Base-by-base conservation (phyloP, 345 rosid species). In the Moricandia arvensis region DNA sequence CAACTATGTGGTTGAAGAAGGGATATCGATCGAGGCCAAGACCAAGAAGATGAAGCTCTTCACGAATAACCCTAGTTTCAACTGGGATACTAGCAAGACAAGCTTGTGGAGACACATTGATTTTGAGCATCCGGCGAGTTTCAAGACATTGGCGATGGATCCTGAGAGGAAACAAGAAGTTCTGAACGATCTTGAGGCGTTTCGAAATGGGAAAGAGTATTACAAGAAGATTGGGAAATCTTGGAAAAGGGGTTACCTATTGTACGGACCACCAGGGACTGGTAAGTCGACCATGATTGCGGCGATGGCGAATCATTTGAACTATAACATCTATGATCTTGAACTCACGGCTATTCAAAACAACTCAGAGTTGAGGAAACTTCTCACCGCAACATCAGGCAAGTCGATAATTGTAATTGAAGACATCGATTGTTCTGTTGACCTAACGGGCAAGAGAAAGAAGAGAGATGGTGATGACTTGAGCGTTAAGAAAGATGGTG, bases 1-100 rank as follows among this genome's bases (percentile, higher is more conserved):
- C 17, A 51, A 47, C 11, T 80, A 80, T 61, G 83, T 85, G 1
- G 4, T 84, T 37, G 78, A 76, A 60, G 81, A 84, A 66, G 86
- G 88, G 13, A 86, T 78, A 64, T 83, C 60, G 0, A 83, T 86
- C 13, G 78, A 66, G 62, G 80, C 79, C 15, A 78, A 76, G 49
- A 88, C 75, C 68, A 66, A 84, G 38, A 79, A 82, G 80, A 75
- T 82, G 63, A 86, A 82, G 86, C 85, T 88, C 24, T 85, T 59
- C 75, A 83, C 88, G 0, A 86, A 86, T 63, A 81, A 81, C 62
- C 80, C 83, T 4, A 79, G 85, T 0, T 37, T 8, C n/a, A 13
- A 17, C 8, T 71, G 75, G 69, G 74, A 68, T 18, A 3, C 63
- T 53, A 38, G 67, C 21, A 53, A 60, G 57, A 41, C 7, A 3